These are phyloP conservation scores for Eucalyptus albens DNA, from an alignment of 345 rosid genomes.

Conservation along the genomic window DNA sequence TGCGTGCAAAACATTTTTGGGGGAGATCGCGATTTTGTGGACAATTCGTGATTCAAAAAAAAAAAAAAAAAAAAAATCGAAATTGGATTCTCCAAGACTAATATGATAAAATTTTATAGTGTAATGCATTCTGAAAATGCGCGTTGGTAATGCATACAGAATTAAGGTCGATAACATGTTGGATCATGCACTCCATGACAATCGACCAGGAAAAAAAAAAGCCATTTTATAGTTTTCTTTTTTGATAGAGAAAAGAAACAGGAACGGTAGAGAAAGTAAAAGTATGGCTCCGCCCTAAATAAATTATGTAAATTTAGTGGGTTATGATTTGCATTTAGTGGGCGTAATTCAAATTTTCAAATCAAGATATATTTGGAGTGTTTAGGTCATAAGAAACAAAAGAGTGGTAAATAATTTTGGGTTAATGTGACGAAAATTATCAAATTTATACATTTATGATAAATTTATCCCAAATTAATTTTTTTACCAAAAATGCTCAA, in stretches of 20 bases:
- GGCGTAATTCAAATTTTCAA: background rate
- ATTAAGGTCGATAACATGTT: background rate
- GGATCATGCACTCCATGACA: background rate
- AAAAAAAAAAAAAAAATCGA: too few species aligned
- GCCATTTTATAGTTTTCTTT: background rate
- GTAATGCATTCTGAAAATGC: background rate
- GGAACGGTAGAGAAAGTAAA: background rate
- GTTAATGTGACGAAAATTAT: fast-evolving
- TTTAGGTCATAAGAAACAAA: background rate
- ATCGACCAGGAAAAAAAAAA: background rate
- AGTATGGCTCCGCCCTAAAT: background rate
- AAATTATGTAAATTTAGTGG: background rate
- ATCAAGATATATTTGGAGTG: fast-evolving
- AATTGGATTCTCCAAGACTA: background rate
- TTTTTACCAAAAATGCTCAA: too few species aligned
- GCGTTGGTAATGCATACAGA: fast-evolving
- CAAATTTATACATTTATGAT: too few species aligned
- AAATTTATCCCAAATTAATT: fast-evolving
- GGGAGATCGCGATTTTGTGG: background rate
- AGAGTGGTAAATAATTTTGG: fast-evolving
- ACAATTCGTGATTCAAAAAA: background rate
- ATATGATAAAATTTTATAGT: background rate
- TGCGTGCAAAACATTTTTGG: background rate
- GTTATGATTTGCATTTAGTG: background rate
- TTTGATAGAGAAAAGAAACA: background rate